Conservation (phyloP, 208 protist species). For the Sergeia podlipaevii region DNA sequence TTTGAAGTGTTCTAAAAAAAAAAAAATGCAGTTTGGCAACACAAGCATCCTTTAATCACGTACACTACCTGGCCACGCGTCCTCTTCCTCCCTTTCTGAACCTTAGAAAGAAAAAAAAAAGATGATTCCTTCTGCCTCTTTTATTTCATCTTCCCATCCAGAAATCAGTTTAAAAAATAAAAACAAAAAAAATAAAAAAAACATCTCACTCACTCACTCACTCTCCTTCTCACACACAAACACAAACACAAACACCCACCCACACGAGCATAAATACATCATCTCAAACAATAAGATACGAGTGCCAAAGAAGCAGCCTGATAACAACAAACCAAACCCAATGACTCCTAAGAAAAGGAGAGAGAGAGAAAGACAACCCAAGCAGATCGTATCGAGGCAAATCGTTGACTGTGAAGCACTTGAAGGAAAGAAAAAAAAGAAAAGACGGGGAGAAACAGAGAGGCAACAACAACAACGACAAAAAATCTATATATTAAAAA, state of each 20-base stretch:
- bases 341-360: not conserved
- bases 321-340: not conserved
- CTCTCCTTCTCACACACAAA: not conserved
- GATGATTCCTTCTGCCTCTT: not conserved
- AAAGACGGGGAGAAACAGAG: constrained; percentile 1
- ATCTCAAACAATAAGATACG: not conserved
- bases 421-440: constrained; percentile 2
- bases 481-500: not conserved
- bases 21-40: constrained; percentile 4
- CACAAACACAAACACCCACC: not conserved
- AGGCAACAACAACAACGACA: constrained; percentile 1
- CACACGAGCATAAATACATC: not conserved
- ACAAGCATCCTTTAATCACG: too few relatives aligned
- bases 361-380: constrained; percentile 9
- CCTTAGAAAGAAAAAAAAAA: constrained; percentile 9
- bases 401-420: not conserved
- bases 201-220: not conserved
- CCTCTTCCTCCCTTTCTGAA: too few relatives aligned
- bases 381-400: not conserved
- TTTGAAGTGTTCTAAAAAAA: not conserved
- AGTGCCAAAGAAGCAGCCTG: not conserved
- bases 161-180: constrained; percentile 7
- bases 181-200: constrained; percentile 8
- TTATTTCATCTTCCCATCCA: not conserved
- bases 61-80: too few relatives aligned